Evolutionary conservation across 768 basidiomycete genomes (phyloP).

Genomic region (Trametes maxima): DNA sequence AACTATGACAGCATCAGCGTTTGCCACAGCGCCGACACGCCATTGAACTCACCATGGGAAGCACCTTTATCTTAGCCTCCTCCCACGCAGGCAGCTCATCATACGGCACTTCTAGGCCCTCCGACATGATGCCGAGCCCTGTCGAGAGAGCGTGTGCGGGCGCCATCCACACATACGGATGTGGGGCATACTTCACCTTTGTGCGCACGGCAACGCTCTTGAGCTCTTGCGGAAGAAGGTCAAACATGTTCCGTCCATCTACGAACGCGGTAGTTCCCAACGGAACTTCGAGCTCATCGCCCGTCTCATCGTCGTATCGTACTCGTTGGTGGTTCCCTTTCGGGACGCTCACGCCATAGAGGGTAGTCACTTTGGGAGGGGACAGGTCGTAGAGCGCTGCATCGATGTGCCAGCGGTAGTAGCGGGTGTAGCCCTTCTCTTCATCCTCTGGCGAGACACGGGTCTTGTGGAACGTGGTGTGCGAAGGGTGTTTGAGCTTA

Average conservation of each 20-base stretch:
- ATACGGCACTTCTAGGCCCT: constrained; percentile 68
- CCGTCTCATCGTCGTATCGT: constrained; percentile 85
- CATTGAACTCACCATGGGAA: constrained; percentile 55
- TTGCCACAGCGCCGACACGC: neutral
- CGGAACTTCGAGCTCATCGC: constrained; percentile 80
- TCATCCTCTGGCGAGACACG: constrained; percentile 73
- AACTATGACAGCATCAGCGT: neutral
- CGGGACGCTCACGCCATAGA: constrained; percentile 79
- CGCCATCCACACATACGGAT: constrained; percentile 92
- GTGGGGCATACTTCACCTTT: constrained; percentile 78
- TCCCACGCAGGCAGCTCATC: constrained; percentile 82
- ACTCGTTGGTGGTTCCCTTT: constrained; percentile 61
- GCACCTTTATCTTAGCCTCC: constrained; percentile 69
- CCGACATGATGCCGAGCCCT: constrained; percentile 80
- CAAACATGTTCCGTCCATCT: constrained; percentile 83
- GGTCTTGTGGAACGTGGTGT: constrained; percentile 87
- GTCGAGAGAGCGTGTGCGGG: constrained; percentile 72
- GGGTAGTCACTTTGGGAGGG: constrained; percentile 83
- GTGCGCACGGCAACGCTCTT: constrained; percentile 82
- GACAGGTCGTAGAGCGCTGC: constrained; percentile 78
- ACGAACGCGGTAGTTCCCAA: constrained; percentile 87
- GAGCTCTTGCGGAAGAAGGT: constrained; percentile 65
- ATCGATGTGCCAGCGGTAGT: constrained; percentile 93
- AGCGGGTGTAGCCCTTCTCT: constrained; percentile 76
- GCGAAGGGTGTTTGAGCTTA: constrained; percentile 82